A percentile compares a stretch with the other conserved stretches of the same genome.
phyloP scores from a whole-genome alignment of 306 rosid genomes.

The Astragalus glycyphyllos region DNA sequence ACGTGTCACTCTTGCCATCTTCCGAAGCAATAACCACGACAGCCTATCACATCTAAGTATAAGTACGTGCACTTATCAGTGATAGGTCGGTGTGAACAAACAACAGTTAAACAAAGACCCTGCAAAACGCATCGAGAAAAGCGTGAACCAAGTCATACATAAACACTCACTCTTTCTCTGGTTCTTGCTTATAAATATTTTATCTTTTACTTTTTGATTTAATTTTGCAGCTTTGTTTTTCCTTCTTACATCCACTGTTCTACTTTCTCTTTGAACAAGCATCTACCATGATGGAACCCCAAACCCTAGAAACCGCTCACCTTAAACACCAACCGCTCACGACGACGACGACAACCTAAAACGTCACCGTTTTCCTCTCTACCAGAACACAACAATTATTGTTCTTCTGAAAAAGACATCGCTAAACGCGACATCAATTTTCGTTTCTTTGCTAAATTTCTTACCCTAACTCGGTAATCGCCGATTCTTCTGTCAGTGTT shows the following conservation, averaged over 20 bases:
- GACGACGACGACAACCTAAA: not conserved
- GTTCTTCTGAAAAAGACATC: conserved; percentile 11
- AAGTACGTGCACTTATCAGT: conserved; percentile 24
- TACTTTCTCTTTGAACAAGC: conserved; percentile 27
- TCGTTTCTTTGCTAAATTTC: not conserved
- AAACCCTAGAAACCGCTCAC: conserved; percentile 63
- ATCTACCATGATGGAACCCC: conserved; percentile 16
- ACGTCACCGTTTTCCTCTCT: conserved; percentile 15
- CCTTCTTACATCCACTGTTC: conserved; percentile 13
- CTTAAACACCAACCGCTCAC: not conserved
- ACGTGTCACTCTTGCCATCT: conserved; percentile 37
- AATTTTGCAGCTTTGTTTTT: conserved; percentile 43
- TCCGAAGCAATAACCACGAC: rapidly evolving
- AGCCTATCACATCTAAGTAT: conserved; percentile 11
- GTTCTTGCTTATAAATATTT: conserved; percentile 2
- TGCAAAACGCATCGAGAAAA: conserved; percentile 65
- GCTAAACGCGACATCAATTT: not conserved
- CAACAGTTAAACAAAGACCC: conserved; percentile 37
- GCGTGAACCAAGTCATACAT: conserved; percentile 50
- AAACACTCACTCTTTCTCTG: conserved; percentile 4
- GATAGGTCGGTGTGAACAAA: conserved; percentile 48
- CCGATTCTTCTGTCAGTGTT: not conserved
- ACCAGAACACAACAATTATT: not conserved
- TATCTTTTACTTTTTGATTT: conserved; percentile 14
- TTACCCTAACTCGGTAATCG: conserved; percentile 18